Evolutionary conservation across 2,329 filamentous ascomycete species (phyloP), one percentile per base, ranked within the genome.

Genomic region (Aspergillus hiratsukae): DNA sequence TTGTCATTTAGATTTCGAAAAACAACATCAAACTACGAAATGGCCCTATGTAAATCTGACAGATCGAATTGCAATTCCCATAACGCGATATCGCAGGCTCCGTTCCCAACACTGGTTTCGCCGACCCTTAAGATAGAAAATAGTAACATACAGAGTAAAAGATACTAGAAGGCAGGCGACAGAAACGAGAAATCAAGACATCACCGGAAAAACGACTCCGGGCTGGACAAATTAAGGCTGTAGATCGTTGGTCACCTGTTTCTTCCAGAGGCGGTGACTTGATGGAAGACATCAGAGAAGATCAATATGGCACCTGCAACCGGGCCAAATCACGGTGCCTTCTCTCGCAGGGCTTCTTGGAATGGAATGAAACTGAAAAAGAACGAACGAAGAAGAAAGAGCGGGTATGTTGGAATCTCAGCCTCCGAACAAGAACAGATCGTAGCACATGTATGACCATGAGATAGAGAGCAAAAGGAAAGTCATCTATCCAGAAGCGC

Each of bases 41-140:
- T 49, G 49, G 27, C 46, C 40, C n/a, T 23, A 25, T 35, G 10
- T 21, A 50, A 52, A 31, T 28, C 41, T 29, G 7, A 29, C n/a
- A 51, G 28, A 19, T 53, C 45, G 48, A 53, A 52, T 50, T 51
- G 48, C 53, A 53, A 57, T 56, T 68, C 60, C 57, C 59, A 65
- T 62, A 66, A 63, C 59, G 57, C 51, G 51, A 51, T 50, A 56
- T 64, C 58, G 51, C 55, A 57, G 60, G 68, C 58, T 64, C 62
- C 61, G 59, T 61, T 58, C 61, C 69, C 63, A 66, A 56, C 66
- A 64, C 50, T 61, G 64, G 55, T 62, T 70, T 70, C 68, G 68
- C 68, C 69, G 60, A 59, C 60, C 64, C 62, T 63, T 60, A 57
- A 57, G 45, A 63, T 21, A 28, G 43, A 50, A 60, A 49, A 49